Evolutionary conservation across 331 rosid species (phyloP), one percentile per base, ranked within the genome.

Genomic region (Saraca asoca): DNA sequence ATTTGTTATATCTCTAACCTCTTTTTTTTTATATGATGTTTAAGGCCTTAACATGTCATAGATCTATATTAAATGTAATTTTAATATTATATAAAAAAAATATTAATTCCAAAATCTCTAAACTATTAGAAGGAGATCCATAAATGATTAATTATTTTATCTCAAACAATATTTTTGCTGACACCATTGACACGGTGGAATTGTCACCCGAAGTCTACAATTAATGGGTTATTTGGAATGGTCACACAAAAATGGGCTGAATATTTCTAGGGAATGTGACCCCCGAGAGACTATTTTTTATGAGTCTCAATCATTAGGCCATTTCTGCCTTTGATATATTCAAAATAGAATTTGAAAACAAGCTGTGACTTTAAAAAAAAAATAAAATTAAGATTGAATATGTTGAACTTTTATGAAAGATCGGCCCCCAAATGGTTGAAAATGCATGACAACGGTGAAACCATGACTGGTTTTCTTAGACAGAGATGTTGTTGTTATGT

Each of bases 401-500:
- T 55, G 54, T 64, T 24, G 20, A 19, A 69, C 10, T 31, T 69
- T 37, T 3, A n/a, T 58, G 29, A 34, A 5, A 51, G 17, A 65
- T 52, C 35, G 68, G 57, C 51, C 68, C 51, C 63, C 41, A 72
- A 76, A 51, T 64, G 53, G 70, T 48, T 6, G 68, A 58, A 66
- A 60, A 42, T 38, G 72, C 63, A 24, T n/a, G 67, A 56, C 62
- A 44, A 51, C 35, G 55, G 43, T 24, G 51, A 64, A 73, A 53
- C 57, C 12, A 53, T 64, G 82, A 76, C 85, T 37, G 6, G 49
- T 74, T 33, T 52, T 14, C 57, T 52, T 10, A 42, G 79, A 73
- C 24, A 67, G 64, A 55, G 75, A 72, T 68, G 69, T 64, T 59
- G 64, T 53, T 64, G 75, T 65, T 15, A 55, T 68, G 78, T 70